Evolutionary conservation across 805 yeast species (phyloP).

Genomic region (Candida corydali): DNA sequence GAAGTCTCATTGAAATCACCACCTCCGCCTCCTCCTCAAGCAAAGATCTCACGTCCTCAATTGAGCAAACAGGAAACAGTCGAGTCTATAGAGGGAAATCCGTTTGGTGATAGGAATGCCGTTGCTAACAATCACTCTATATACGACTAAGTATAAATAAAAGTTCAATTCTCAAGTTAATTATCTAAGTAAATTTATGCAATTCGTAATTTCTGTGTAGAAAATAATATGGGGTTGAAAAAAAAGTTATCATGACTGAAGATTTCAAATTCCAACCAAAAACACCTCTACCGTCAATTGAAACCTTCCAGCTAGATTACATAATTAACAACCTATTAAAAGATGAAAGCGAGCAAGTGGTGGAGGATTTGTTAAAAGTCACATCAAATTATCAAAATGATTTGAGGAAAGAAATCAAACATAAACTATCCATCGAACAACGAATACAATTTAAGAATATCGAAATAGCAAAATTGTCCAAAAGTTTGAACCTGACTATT

Average conservation of each 20-base stretch:
- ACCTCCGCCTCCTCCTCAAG: slow-evolving; percentile 28
- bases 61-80: slow-evolving; percentile 20
- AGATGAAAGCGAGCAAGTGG: slow-evolving; percentile 27
- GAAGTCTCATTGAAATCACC: slow-evolving; percentile 11
- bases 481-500: slow-evolving; percentile 16
- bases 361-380: slow-evolving; percentile 22
- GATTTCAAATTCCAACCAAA: not conserved
- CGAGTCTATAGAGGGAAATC: slow-evolving; percentile 25
- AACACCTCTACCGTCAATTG: slow-evolving; percentile 22
- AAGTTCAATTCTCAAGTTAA: too few species aligned
- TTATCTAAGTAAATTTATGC: too few species aligned
- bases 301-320: slow-evolving; percentile 26
- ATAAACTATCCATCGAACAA: slow-evolving; percentile 34
- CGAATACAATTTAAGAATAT: slow-evolving; percentile 38
- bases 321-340: slow-evolving; percentile 22
- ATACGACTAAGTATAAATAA: slow-evolving; percentile 13
- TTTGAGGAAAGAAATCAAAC: slow-evolving; percentile 29
- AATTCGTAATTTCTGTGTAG: too few species aligned
- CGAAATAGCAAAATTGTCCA: slow-evolving; percentile 27
- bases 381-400: slow-evolving; percentile 32
- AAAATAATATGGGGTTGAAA: slow-evolving; percentile 1
- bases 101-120: slow-evolving; percentile 35
- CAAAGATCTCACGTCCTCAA: slow-evolving; percentile 14
- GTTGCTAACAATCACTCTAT: slow-evolving; percentile 12
- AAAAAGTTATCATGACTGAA: not conserved